Evolutionary conservation across 306 rosid genomes (phyloP), one percentile per base, ranked within the genome.

Genomic region (Corylus americana): DNA sequence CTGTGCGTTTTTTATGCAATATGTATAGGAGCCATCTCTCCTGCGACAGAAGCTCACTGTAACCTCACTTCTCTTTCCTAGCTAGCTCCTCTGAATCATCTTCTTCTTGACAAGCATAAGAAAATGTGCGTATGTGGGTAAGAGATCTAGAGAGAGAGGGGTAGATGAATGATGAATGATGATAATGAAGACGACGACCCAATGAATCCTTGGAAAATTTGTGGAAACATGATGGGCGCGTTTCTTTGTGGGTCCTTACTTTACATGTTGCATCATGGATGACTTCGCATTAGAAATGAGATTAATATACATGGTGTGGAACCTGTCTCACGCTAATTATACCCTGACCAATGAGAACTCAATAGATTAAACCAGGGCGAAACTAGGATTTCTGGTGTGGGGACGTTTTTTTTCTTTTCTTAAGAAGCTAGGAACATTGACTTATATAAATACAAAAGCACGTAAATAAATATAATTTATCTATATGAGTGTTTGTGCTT

Each of bases 11-110:
- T 11, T 39, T 13, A 37, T 31, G 71, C 71, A 73, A 35, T 5
- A 27, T 72, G 81, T 35, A 35, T 39, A 39, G 44, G 44, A 39
- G 20, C 63, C 80, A 77, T 85, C 85, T 78, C 83, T 78, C 78
- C 76, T 64, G 55, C 81, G 85, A 85, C 85, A 74, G 85, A 31
- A 78, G 81, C 12, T 63, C 79, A 69, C 71, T 70, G 17, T 70
- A 47, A 45, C 55, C 74, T 47, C 37, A 70, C 9, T 70, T 44
- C 74, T n/a, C 12, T 49, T 20, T 18, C 55, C 5, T 22, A 13
- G 70, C 11, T 48, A 13, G 70, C 12, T 48, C 1, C 51, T 48
- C 53, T 48, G 11, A 48, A 11, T 9, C 12, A 48, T 48, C 53
- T 48, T 39, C 44, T 4, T 39, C 44, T 39, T 5, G 6, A 39